These are phyloP conservation scores for carrot (Daucus carota) DNA, from an alignment of 129 eudicot genomes.

Conservation along the genomic window DH1_v3.0 NC_030386.2:30378001-30378500, in stretches of 20 bases:
- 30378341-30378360: neutral
- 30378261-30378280: neutral
- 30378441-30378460: neutral
- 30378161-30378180: neutral
- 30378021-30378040: neutral
- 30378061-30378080: neutral
- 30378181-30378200: neutral
- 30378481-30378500: neutral
- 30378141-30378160: neutral
- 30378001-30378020: neutral
- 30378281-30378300: neutral
- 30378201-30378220: neutral
- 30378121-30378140: neutral
- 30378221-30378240: neutral
- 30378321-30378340: neutral
- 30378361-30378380: neutral
- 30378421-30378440: neutral
- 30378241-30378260: neutral
- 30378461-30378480: neutral
- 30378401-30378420: neutral
- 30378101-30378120: neutral
- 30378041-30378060: neutral
- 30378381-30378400: neutral
- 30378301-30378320: neutral
- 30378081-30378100: neutral